phyloP scores from a whole-genome alignment of 75 land plant species.

The Larix kaempferi region DNA sequence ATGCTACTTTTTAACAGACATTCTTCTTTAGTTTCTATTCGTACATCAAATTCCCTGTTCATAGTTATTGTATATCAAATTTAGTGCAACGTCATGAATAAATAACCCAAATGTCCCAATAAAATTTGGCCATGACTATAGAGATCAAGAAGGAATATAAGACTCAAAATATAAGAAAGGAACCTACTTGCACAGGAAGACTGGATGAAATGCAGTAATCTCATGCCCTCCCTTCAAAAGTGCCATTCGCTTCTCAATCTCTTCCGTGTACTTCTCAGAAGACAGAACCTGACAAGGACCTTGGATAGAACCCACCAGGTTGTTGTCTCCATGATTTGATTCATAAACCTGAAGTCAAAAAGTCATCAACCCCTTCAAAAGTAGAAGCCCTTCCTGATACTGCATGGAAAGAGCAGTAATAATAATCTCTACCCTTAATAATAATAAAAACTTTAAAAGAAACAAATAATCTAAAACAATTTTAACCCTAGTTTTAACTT shows the following conservation, averaged over 20 bases:
- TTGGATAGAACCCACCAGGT: slow-evolving; percentile 45
- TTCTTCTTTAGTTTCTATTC: too few relatives aligned
- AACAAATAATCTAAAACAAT: too few relatives aligned
- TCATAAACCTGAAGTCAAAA: slow-evolving; percentile 41
- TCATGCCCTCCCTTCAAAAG: slow-evolving; percentile 14
- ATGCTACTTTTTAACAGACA: too few relatives aligned
- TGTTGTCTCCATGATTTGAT: slow-evolving; percentile 50
- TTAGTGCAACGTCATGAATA: too few relatives aligned
- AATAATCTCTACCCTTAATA: too few relatives aligned
- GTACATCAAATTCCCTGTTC: too few relatives aligned
- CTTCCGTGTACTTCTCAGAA: slow-evolving; percentile 28
- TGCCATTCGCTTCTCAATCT: slow-evolving; percentile 23
- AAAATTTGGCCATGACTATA: too few relatives aligned
- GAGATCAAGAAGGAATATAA: neutral
- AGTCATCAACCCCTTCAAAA: neutral
- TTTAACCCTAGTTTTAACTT: neutral
- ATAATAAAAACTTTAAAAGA: too few relatives aligned
- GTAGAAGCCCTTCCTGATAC: neutral
- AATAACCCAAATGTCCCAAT: too few relatives aligned
- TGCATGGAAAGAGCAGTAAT: too few relatives aligned
- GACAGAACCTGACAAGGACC: slow-evolving; percentile 39
- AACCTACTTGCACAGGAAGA: slow-evolving; percentile 41
- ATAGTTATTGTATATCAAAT: too few relatives aligned
- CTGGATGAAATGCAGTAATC: slow-evolving; percentile 17
- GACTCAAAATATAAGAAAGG: neutral